phyloP scores from a whole-genome alignment of 2,329 filamentous ascomycete species.

The Fusarium sacchari region DNA sequence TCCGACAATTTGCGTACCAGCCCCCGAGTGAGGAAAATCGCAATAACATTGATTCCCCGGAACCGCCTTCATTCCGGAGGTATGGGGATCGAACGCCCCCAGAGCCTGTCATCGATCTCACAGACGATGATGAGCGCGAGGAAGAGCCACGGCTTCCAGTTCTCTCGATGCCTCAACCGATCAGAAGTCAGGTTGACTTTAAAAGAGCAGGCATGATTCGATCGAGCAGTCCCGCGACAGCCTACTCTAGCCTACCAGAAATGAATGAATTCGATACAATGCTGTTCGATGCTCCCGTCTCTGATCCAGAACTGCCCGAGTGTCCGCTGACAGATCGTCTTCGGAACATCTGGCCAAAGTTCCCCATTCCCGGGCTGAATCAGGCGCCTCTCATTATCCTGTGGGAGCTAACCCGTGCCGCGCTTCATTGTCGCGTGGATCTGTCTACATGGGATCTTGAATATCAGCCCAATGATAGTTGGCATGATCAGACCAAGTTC shows the following conservation, averaged over 20 bases:
- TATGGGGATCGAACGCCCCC: constrained; percentile 10
- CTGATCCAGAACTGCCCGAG: neutral
- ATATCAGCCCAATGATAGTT: constrained; percentile 50
- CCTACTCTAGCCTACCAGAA: constrained; percentile 36
- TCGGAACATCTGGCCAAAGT: constrained; percentile 52
- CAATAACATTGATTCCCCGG: neutral
- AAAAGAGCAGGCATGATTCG: neutral
- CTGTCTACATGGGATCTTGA: constrained; percentile 48
- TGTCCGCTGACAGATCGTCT: constrained; percentile 44
- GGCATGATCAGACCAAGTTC: constrained; percentile 57
- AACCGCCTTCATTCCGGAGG: neutral
- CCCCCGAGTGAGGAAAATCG: neutral
- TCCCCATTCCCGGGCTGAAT: constrained; percentile 52
- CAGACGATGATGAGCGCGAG: constrained; percentile 1
- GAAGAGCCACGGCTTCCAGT: constrained; percentile 26
- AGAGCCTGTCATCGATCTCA: constrained; percentile 7
- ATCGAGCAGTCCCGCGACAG: constrained; percentile 22
- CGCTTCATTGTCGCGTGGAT: constrained; percentile 57
- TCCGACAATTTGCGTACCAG: constrained; percentile 19
- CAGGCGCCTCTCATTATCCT: constrained; percentile 59
- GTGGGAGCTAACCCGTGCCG: constrained; percentile 64
- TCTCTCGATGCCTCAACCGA: neutral
- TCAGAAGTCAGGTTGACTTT: neutral
- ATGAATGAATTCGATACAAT: constrained; percentile 17
- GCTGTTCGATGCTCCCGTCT: neutral